A percentile compares a stretch with the other conserved stretches of the same genome.
Evolutionary conservation across 257 asterid species (phyloP).

Genomic region (Jasminum sambac): DNA sequence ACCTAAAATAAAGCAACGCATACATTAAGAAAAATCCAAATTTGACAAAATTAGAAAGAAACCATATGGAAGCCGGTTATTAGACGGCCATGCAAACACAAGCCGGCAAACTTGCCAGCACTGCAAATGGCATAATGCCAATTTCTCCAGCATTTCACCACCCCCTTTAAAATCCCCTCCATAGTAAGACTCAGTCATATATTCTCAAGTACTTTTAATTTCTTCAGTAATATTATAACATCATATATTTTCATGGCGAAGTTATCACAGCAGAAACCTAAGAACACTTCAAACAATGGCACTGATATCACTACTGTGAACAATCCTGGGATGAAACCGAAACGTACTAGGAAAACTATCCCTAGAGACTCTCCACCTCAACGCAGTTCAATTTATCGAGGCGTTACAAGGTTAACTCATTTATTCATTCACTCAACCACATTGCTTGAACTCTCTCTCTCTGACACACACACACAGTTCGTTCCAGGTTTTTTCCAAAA

Average conservation of each 20-base stretch:
- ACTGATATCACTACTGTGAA: slow-evolving; percentile 18
- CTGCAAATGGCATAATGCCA: slow-evolving; percentile 3
- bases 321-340: slow-evolving; percentile 44
- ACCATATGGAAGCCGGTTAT: slow-evolving; percentile 39
- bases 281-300: slow-evolving; percentile 28
- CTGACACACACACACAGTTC: too few relatives aligned
- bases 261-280: slow-evolving; percentile 48
- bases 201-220: not conserved
- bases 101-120: slow-evolving; percentile 39
- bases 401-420: slow-evolving; percentile 93
- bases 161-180: slow-evolving; percentile 53
- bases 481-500: too few relatives aligned
- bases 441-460: not conserved
- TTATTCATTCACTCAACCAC: not conserved
- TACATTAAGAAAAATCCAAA: slow-evolving; percentile 26
- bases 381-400: slow-evolving; percentile 79
- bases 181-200: slow-evolving; percentile 60
- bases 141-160: not conserved
- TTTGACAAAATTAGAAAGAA: slow-evolving; percentile 45
- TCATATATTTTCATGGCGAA: slow-evolving; percentile 52
- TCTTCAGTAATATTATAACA: slow-evolving; percentile 1
- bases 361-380: slow-evolving; percentile 87
- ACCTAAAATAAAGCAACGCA: slow-evolving; percentile 12
- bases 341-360: slow-evolving; percentile 79
- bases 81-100: not conserved